Percentiles rank a stretch among this genome's conserved stretches.
Evolutionary conservation across 164 flowering plant species (phyloP).

Genomic region (Chimonanthus salicifolius): DNA sequence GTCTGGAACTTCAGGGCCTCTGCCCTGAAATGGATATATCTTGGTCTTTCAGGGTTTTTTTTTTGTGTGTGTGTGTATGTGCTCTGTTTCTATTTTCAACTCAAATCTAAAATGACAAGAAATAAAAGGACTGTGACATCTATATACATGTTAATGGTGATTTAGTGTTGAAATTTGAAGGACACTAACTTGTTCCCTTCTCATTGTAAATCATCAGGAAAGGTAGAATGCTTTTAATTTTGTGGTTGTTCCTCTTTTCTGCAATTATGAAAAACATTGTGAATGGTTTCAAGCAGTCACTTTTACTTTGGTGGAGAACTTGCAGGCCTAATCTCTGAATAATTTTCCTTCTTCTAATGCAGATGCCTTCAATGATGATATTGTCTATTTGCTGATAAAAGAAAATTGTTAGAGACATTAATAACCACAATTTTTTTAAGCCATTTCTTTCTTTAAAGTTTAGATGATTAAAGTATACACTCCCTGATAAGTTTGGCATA

Average conservation of each 20-base stretch:
- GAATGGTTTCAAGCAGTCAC: not conserved
- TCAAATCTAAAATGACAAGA: not conserved
- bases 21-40: not conserved
- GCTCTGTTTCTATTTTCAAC: not conserved
- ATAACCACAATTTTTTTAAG: not conserved
- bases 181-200: not conserved
- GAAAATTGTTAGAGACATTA: too few species aligned
- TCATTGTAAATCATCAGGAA: not conserved
- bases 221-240: too few species aligned
- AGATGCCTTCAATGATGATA: not conserved
- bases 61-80: not conserved
- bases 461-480: too few species aligned
- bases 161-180: not conserved
- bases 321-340: not conserved
- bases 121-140: not conserved
- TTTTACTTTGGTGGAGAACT: not conserved
- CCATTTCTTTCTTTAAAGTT: not conserved
- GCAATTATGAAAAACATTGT: not conserved
- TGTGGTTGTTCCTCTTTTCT: not conserved
- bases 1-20: slow-evolving; percentile 6
- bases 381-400: not conserved
- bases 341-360: not conserved
- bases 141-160: not conserved
- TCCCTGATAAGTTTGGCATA: too few species aligned
- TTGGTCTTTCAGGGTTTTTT: not conserved